Conservation (phyloP, 2,329 filamentous ascomycete species). For the Uncinocarpus reesii region DNA sequence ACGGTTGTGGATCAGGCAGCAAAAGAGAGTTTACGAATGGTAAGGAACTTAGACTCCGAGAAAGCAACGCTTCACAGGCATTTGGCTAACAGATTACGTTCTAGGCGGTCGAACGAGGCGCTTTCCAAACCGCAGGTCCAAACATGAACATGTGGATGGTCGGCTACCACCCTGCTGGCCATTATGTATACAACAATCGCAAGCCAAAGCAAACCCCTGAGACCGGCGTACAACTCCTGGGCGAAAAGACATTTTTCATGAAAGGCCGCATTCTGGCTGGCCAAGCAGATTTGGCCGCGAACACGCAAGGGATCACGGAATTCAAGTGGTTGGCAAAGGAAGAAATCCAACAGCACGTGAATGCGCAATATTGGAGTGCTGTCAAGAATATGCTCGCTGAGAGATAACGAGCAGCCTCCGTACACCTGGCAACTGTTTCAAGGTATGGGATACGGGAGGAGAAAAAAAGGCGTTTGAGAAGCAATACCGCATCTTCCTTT, state of each 20-base stretch:
- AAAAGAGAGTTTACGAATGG: constrained; percentile 71
- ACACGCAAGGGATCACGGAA: constrained; percentile 62
- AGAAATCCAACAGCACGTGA: constrained; percentile 62
- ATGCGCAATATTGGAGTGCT: constrained; percentile 58
- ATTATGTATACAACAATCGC: constrained; percentile 54
- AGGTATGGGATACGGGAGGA: background rate
- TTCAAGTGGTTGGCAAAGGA: constrained; percentile 91
- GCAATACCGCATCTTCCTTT: background rate
- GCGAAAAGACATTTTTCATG: constrained; percentile 87
- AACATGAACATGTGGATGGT: constrained; percentile 99
- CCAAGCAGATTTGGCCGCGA: constrained; percentile 61
- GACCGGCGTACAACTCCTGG: constrained; percentile 39
- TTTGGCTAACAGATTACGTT: constrained; percentile 2
- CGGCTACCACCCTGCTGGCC: constrained; percentile 77
- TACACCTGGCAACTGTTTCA: no score
- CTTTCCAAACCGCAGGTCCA: constrained; percentile 65
- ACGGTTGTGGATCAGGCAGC: constrained; percentile 56
- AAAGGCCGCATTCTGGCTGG: constrained; percentile 95
- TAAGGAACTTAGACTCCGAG: constrained; percentile 40
- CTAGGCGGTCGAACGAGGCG: constrained; percentile 70
- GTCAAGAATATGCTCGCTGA: constrained; percentile 77
- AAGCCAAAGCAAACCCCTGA: constrained; percentile 35
- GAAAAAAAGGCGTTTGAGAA: background rate
- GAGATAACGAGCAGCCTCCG: no score
- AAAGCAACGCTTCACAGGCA: background rate